These are phyloP conservation scores for Mycosphaerella sp. DNA, from an alignment of 2,329 filamentous ascomycete species.

Conservation along the genomic window DNA sequence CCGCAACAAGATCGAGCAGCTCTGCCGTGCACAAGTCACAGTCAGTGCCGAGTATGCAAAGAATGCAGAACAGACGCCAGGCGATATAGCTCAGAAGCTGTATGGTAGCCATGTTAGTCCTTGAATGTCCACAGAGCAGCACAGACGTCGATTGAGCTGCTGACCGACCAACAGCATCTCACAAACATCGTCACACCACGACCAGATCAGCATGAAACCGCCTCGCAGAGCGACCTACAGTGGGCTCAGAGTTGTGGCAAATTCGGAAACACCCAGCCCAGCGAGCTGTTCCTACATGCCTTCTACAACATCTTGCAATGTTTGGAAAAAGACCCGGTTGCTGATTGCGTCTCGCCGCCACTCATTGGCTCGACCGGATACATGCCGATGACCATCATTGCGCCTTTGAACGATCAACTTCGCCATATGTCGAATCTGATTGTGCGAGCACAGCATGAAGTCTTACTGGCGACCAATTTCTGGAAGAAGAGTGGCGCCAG, in stretches of 20 bases:
- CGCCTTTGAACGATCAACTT: conserved; percentile 62
- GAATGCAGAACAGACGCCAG: conserved; percentile 23
- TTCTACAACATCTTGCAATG: conserved; percentile 60
- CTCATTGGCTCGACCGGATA: conserved; percentile 56
- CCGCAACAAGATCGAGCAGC: conserved; percentile 20
- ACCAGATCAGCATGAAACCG: conserved; percentile 10
- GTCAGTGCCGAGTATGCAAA: conserved; percentile 26
- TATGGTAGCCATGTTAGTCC: conserved; percentile 23
- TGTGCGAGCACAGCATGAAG: conserved; percentile 63
- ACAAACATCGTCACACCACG: conserved; percentile 18
- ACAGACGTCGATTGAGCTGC: background rate
- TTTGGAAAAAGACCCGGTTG: conserved; percentile 47
- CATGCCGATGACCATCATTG: conserved; percentile 56
- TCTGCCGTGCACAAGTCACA: conserved; percentile 22
- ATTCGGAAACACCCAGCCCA: conserved; percentile 59
- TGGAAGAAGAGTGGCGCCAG: conserved; percentile 67
- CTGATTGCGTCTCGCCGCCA: conserved; percentile 53
- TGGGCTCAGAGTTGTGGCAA: conserved; percentile 57
- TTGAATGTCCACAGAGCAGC: background rate
- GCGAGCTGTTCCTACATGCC: conserved; percentile 61
- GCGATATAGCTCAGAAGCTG: conserved; percentile 25
- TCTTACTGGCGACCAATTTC: conserved; percentile 69
- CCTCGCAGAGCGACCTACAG: conserved; percentile 35
- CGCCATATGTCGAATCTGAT: conserved; percentile 73
- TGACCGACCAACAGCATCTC: conserved; percentile 18